Evolutionary conservation across 2,329 filamentous ascomycete genomes (phyloP).

Genomic region (Cladobotryum protrusum): DNA sequence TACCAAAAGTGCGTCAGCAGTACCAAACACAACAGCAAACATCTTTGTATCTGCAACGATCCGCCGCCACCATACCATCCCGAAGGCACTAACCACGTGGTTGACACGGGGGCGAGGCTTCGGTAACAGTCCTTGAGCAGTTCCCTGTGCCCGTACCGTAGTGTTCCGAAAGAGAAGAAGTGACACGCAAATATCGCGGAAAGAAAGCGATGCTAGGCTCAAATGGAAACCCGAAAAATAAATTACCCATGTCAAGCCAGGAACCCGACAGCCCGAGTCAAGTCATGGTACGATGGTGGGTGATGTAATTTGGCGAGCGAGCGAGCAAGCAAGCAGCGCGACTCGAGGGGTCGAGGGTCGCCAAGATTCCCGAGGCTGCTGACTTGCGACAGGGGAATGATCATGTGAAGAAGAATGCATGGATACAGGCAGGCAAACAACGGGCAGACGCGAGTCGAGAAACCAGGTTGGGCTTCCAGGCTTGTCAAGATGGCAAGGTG

Average conservation of each 20-base stretch:
- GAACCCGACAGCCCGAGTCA: not conserved
- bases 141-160: not conserved
- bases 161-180: not conserved
- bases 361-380: slow-evolving; percentile 6
- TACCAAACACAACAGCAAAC: not conserved
- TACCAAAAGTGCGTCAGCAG: too few species aligned
- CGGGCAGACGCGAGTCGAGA: not conserved
- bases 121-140: not conserved
- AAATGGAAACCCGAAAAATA: not conserved
- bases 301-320: not conserved
- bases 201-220: too few species aligned
- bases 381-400: not conserved
- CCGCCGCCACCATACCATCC: not conserved
- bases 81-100: slow-evolving; percentile 1
- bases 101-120: not conserved
- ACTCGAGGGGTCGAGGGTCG: slow-evolving; percentile 2
- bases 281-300: not conserved
- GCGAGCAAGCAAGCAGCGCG: slow-evolving; percentile 1
- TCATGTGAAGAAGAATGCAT: too few species aligned
- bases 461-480: too few species aligned
- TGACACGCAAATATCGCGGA: not conserved
- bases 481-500: too few species aligned
- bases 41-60: not conserved
- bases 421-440: not conserved
- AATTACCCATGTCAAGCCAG: not conserved